Evolutionary conservation across 345 rosid genomes (phyloP).

Genomic region (Boechera retrofracta): DNA sequence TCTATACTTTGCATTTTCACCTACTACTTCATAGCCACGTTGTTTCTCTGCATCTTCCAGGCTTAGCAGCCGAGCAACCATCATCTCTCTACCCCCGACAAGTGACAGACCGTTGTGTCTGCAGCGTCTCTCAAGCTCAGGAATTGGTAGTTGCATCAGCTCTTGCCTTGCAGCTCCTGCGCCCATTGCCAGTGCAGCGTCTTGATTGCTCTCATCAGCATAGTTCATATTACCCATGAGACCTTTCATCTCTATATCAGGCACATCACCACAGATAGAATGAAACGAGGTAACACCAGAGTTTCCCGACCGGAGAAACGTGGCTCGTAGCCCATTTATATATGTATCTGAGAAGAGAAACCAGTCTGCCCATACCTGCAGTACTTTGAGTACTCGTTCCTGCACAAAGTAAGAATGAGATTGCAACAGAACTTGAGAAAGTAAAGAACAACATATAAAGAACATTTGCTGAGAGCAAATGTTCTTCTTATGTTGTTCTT

Average conservation of each 20-base stretch:
- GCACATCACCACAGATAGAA: slow-evolving; percentile 73
- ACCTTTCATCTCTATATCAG: slow-evolving; percentile 68
- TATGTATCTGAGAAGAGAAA: slow-evolving; percentile 96
- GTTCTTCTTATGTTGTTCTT: no score
- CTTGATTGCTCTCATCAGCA: slow-evolving; percentile 62
- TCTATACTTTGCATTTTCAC: slow-evolving; percentile 60
- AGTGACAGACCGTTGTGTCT: slow-evolving; percentile 90
- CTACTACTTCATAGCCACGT: slow-evolving; percentile 74
- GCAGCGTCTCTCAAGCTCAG: slow-evolving; percentile 90
- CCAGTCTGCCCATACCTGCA: slow-evolving; percentile 97
- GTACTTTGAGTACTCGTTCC: slow-evolving; percentile 91
- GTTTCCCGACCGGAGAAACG: slow-evolving; percentile 78
- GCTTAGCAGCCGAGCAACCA: slow-evolving; percentile 83
- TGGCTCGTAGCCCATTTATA: slow-evolving; percentile 84
- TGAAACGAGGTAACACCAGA: slow-evolving; percentile 79
- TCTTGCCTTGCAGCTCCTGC: slow-evolving; percentile 81
- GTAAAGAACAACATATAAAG: slow-evolving; percentile 7
- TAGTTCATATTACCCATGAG: slow-evolving; percentile 51
- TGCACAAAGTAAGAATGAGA: slow-evolving; percentile 44
- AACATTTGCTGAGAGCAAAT: neutral
- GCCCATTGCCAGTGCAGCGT: slow-evolving; percentile 87
- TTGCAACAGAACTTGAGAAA: slow-evolving; percentile 3
- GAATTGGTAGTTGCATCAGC: slow-evolving; percentile 74
- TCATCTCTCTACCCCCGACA: slow-evolving; percentile 86
- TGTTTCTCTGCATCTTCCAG: slow-evolving; percentile 88